These are phyloP conservation scores for Shiraia sp. DNA, from an alignment of 2,329 filamentous ascomycete genomes.

Conservation along the genomic window DNA sequence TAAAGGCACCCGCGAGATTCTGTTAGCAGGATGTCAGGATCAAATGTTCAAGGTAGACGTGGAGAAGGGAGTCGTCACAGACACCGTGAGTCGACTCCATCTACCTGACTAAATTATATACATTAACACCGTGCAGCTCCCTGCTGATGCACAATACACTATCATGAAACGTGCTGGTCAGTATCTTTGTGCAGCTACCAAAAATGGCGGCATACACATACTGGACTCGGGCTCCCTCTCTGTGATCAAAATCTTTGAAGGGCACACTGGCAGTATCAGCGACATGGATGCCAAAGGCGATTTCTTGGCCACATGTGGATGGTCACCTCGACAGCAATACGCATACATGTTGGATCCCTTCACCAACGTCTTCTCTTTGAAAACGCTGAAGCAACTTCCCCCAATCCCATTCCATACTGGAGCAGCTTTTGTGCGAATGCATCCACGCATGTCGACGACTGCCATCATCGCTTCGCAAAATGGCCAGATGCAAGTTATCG, in stretches of 20 bases:
- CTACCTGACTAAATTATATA: constrained; percentile 14
- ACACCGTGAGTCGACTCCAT: constrained; percentile 39
- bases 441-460: constrained; percentile 92
- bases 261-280: constrained; percentile 84
- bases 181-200: constrained; percentile 90
- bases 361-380: constrained; percentile 94
- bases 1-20: constrained; percentile 77
- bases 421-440: constrained; percentile 93
- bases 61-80: constrained; percentile 55
- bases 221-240: constrained; percentile 78
- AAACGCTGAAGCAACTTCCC: constrained; percentile 82
- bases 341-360: constrained; percentile 87
- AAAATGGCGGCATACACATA: constrained; percentile 80
- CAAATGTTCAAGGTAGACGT: constrained; percentile 79
- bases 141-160: constrained; percentile 77
- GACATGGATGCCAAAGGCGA: constrained; percentile 98
- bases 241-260: constrained; percentile 85
- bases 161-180: constrained; percentile 86
- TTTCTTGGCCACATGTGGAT: constrained; percentile 93
- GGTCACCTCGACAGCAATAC: constrained; percentile 78
- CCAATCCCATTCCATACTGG: constrained; percentile 92
- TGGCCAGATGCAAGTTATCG: constrained; percentile 93
- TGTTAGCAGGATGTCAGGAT: constrained; percentile 85
- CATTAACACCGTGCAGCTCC: constrained; percentile 56
- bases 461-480: constrained; percentile 90